phyloP scores from a whole-genome alignment of 768 basidiomycete genomes.

The Tulasnella sp. region DNA sequence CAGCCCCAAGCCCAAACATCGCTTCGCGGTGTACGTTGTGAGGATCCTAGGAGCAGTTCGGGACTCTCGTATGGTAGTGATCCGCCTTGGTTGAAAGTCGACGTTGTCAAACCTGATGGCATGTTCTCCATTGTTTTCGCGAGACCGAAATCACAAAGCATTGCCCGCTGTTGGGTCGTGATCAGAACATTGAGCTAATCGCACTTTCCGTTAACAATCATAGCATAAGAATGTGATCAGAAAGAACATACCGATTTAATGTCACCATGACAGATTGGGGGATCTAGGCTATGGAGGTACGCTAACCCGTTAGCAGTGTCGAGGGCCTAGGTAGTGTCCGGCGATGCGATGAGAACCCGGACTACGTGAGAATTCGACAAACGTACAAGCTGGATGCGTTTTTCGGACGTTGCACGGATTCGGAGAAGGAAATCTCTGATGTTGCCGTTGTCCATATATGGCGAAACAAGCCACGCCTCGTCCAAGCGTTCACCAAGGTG shows the following conservation, averaged over 20 bases:
- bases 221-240: background rate
- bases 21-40: background rate
- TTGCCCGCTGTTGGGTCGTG: background rate
- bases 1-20: conserved; percentile 12
- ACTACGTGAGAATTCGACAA: background rate
- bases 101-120: background rate
- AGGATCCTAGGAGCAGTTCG: background rate
- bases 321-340: background rate
- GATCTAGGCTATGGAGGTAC: background rate
- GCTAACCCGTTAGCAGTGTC: background rate
- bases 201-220: background rate
- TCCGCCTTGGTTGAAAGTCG: background rate
- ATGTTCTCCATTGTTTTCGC: conserved; percentile 3
- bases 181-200: conserved; percentile 5
- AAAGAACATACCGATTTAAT: conserved; percentile 6
- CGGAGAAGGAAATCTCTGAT: background rate
- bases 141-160: conserved; percentile 14
- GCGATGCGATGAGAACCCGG: too few species aligned
- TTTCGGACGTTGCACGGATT: background rate
- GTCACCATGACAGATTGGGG: conserved; percentile 5
- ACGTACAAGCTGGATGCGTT: background rate
- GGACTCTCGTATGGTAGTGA: background rate
- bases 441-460: background rate
- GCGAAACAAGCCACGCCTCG: conserved; percentile 3
- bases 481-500: background rate